Base-by-base conservation (phyloP, 2,329 filamentous ascomycete genomes). In the Talaromyces funiculosus region DNA sequence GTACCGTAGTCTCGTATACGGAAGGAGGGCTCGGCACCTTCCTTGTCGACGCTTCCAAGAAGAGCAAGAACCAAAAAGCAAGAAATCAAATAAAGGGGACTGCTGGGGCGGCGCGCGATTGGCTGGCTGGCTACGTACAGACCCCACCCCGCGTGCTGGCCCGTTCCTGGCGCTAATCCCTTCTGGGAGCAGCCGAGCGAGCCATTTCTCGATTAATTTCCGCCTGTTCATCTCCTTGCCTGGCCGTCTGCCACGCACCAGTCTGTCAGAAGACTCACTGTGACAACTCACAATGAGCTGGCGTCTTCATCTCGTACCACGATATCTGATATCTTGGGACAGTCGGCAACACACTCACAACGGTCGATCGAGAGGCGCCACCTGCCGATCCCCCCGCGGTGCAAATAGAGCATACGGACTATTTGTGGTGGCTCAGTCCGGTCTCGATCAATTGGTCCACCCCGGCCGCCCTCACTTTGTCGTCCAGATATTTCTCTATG, bases 141-240 rank as follows among this genome's bases (percentile, higher is more conserved):
- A 18, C 53, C 33, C 59, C 51, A 42, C 58, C 31, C 16, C 12
- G 53, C 31, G 33, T 56, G 53, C 33, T 56, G 33, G n/a, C 33
- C n/a, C n/a, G 59, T 61, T 56, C 59, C 59, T 61, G 59, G 20
- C 43, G 53, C 59, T 61, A 61, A 45, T 3, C 59, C 43, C 1
- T 4, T 18, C 42, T 53, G 24, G 59, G 42, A 29, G 4, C 9
- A 5, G 24, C 42, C 20, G 42, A 45, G 42, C 20, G 22, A n/a
- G 24, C n/a, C 18, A 51, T 49, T 29, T 47, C 38, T 31, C 42
- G 20, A 18, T 43, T 56, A 40, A 60, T 61, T 57, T 61, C 59
- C 59, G 53, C 43, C 6, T 18, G 18, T 57, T 45, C 14, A 47
- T 29, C 22, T 26, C n/a, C 35, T 18, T 26, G 33, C 22, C 51